Conservation (phyloP, 2,329 filamentous ascomycete genomes). For the Trichoderma koningiopsis region DNA sequence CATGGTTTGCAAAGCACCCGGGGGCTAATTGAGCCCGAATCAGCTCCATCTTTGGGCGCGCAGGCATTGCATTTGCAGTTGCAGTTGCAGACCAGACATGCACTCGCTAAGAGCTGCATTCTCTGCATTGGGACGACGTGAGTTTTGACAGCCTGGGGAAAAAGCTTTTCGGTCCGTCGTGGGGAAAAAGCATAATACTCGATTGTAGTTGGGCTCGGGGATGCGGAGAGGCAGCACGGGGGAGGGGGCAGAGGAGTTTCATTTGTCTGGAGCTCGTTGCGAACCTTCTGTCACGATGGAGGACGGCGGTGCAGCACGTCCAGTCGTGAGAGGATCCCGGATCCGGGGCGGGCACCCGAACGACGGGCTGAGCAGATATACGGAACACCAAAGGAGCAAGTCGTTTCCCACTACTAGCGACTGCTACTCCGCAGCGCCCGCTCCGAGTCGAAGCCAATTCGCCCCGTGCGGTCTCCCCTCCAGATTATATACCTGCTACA, state of each 20-base stretch:
- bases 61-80: constrained; percentile 21
- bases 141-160: constrained; percentile 23
- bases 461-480: neutral
- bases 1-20: constrained; percentile 3
- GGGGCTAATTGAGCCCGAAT: constrained; percentile 6
- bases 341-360: constrained; percentile 21
- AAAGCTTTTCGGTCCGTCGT: constrained; percentile 24
- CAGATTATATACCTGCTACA: neutral
- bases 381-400: neutral
- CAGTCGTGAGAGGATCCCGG: constrained; percentile 5
- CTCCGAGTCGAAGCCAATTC: neutral
- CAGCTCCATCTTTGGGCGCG: constrained; percentile 23
- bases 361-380: constrained; percentile 8
- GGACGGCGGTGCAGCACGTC: constrained; percentile 3
- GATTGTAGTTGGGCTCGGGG: neutral
- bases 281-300: constrained; percentile 7
- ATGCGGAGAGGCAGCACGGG: neutral
- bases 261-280: constrained; percentile 3
- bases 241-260: neutral
- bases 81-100: constrained; percentile 19
- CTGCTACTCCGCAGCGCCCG: constrained; percentile 17
- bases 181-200: neutral
- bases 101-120: constrained; percentile 19
- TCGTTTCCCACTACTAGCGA: neutral
- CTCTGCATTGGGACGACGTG: constrained; percentile 17